These are phyloP conservation scores for Leccinum variicolor DNA, from an alignment of 768 basidiomycete genomes.

Conservation along the genomic window DNA sequence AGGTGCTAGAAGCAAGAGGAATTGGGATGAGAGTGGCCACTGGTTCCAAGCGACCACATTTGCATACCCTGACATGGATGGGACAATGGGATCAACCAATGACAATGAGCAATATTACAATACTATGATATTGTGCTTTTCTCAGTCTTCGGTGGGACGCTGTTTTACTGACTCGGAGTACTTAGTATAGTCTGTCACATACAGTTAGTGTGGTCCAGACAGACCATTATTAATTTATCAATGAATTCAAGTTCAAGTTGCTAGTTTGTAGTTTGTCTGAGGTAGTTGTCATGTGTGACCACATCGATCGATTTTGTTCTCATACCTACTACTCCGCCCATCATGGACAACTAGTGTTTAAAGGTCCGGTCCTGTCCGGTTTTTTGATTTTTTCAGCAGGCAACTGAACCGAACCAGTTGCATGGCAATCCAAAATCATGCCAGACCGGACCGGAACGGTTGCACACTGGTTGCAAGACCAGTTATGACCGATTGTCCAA, in stretches of 20 bases:
- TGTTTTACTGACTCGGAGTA: slow-evolving; percentile 29
- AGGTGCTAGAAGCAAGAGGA: slow-evolving; percentile 79
- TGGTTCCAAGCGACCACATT: slow-evolving; percentile 41
- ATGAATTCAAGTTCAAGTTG: no score
- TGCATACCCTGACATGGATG: slow-evolving; percentile 43
- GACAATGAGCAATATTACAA: slow-evolving; percentile 25
- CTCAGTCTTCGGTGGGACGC: slow-evolving; percentile 23
- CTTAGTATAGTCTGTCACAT: slow-evolving; percentile 30
- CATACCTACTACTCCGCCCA: no score
- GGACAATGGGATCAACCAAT: slow-evolving; percentile 13
- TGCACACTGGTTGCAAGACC: no score
- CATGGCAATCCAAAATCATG: no score
- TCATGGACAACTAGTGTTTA: slow-evolving; percentile 24
- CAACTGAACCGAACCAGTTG: no score
- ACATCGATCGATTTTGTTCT: background rate
- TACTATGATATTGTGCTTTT: slow-evolving; percentile 24
- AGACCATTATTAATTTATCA: no score
- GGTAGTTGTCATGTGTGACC: no score
- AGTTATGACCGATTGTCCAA: no score
- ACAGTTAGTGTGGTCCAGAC: slow-evolving; percentile 14
- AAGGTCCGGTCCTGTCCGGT: no score
- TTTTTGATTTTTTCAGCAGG: no score
- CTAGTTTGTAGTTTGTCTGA: no score
- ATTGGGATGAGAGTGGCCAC: slow-evolving; percentile 49
- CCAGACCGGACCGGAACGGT: no score